Conservation (phyloP, 2,329 filamentous ascomycete species). For the Colletotrichum sublineola region DNA sequence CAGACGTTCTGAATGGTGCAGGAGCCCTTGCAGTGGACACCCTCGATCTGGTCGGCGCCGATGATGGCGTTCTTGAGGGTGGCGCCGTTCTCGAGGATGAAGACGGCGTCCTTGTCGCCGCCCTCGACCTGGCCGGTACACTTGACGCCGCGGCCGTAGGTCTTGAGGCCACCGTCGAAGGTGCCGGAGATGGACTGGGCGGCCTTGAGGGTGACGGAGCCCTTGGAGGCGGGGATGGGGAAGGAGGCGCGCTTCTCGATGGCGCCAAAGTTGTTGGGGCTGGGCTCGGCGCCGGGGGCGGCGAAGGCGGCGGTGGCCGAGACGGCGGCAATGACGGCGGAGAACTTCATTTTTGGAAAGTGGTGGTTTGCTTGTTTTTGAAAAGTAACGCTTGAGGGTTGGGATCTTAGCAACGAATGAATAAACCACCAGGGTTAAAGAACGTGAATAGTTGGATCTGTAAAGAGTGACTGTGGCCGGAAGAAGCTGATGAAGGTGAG, state of each 20-base stretch:
- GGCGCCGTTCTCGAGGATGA: constrained; percentile 57
- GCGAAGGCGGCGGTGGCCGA: constrained; percentile 43
- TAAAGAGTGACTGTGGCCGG: constrained; percentile 44
- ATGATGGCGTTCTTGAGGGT: constrained; percentile 62
- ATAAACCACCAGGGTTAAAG: constrained; percentile 45
- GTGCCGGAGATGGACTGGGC: constrained; percentile 43
- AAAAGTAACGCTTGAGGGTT: constrained; percentile 25
- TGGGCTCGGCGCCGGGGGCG: constrained; percentile 38
- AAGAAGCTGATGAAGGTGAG: constrained; percentile 34
- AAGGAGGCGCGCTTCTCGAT: constrained; percentile 46
- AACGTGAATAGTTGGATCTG: constrained; percentile 48
- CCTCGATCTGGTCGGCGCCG: constrained; percentile 59
- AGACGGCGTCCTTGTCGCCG: constrained; percentile 58
- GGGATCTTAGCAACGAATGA: constrained; percentile 35
- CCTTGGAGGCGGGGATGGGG: constrained; percentile 48
- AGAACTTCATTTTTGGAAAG: constrained; percentile 46
- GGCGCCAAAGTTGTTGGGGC: constrained; percentile 36
- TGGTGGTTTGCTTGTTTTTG: constrained; percentile 30
- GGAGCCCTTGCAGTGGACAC: constrained; percentile 59
- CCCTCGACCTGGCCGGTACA: constrained; percentile 60
- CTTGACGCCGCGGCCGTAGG: constrained; percentile 56
- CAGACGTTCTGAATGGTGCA: constrained; percentile 62
- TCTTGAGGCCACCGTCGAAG: constrained; percentile 49
- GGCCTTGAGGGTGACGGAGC: constrained; percentile 45
- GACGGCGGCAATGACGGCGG: constrained; percentile 44